phyloP scores from a whole-genome alignment of 2,329 filamentous ascomycete genomes.

The Sporothrix protearum region DNA sequence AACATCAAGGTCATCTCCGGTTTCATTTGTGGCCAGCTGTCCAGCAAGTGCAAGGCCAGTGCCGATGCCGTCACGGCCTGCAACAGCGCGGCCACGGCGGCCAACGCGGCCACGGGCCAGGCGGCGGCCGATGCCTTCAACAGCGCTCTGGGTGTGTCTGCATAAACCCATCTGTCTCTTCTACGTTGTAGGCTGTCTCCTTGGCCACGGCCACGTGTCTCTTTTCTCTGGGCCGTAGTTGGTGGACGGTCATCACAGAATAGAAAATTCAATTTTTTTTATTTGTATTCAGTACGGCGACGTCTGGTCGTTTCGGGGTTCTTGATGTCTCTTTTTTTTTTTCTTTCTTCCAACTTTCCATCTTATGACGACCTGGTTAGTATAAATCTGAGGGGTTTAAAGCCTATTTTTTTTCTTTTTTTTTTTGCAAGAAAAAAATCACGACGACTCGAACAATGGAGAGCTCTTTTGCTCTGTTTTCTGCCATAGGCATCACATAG shows the following conservation, averaged over 20 bases:
- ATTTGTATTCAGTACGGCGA: slow-evolving; percentile 1
- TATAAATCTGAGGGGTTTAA: background rate
- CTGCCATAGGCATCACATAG: background rate
- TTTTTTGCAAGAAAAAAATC: background rate
- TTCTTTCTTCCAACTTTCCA: background rate
- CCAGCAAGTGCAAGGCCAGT: slow-evolving; percentile 37
- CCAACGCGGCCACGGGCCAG: slow-evolving; percentile 35
- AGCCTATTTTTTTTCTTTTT: slow-evolving; percentile 6
- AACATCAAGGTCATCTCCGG: slow-evolving; percentile 38
- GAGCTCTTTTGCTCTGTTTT: background rate
- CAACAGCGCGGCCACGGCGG: slow-evolving; percentile 36
- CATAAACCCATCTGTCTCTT: background rate
- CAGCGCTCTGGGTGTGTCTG: slow-evolving; percentile 38
- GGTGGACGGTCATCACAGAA: background rate
- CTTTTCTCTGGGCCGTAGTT: background rate
- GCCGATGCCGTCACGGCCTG: slow-evolving; percentile 36
- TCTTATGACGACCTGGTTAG: background rate
- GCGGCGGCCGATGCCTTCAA: slow-evolving; percentile 41
- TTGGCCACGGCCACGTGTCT: background rate
- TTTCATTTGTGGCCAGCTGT: slow-evolving; percentile 40
- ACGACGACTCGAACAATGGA: background rate
- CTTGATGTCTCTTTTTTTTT: background rate
- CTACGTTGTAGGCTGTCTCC: background rate
- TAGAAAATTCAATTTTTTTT: background rate
- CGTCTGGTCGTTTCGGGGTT: background rate